phyloP scores from a whole-genome alignment of 2,329 filamentous ascomycete species.

The Tolypocladium cylindrosporum region DNA sequence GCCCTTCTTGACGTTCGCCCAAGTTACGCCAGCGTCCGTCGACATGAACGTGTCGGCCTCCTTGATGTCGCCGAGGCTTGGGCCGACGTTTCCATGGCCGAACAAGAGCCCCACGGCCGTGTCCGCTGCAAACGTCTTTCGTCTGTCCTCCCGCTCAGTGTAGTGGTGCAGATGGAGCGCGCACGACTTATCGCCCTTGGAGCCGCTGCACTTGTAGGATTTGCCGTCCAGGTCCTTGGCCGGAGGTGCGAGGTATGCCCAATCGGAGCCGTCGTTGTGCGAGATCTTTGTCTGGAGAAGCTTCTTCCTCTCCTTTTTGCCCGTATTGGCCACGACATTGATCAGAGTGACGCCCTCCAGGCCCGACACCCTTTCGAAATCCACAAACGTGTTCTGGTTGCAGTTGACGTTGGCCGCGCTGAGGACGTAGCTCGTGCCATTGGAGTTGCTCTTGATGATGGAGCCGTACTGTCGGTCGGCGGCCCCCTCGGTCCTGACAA shows the following conservation, averaged over 20 bases:
- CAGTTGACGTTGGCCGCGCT: conserved; percentile 76
- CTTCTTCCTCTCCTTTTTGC: conserved; percentile 70
- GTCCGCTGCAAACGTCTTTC: conserved; percentile 78
- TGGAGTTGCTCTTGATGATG: conserved; percentile 97
- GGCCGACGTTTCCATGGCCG: conserved; percentile 82
- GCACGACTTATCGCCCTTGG: conserved; percentile 55
- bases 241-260: conserved; percentile 69
- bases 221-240: conserved; percentile 60
- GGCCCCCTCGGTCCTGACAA: conserved; percentile 68
- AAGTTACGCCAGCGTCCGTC: conserved; percentile 78
- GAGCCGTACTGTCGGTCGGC: conserved; percentile 64
- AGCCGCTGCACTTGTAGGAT: conserved; percentile 55
- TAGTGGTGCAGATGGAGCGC: conserved; percentile 91
- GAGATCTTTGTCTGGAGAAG: conserved; percentile 84
- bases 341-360: conserved; percentile 84
- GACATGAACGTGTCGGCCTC: conserved; percentile 88
- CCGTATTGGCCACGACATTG: conserved; percentile 71
- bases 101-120: conserved; percentile 88
- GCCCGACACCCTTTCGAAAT: conserved; percentile 92
- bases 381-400: conserved; percentile 67
- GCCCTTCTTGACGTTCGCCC: conserved; percentile 79
- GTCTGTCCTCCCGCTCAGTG: conserved; percentile 74
- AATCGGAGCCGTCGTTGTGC: conserved; percentile 90
- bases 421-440: conserved; percentile 88
- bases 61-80: conserved; percentile 51